Base-by-base conservation (phyloP, 306 rosid species). In the Lagenaria siceraria region DNA sequence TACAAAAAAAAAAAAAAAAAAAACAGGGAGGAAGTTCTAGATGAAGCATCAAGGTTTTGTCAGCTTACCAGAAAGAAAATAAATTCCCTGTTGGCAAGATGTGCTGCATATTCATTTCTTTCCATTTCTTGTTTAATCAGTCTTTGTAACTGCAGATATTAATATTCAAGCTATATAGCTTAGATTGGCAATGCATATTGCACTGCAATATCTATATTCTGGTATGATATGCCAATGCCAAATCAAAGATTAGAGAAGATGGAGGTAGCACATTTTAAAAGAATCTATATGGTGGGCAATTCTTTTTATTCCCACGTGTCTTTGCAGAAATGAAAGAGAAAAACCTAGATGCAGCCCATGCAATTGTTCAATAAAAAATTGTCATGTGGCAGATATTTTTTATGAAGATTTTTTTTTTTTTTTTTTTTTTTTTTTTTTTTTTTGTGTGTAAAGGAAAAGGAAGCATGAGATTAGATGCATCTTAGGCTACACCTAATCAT, bases 41-140 rank as follows among this genome's bases (percentile, higher is more conserved):
- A 77, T 68, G 52, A 33, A 72, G 77, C 31, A 60, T 62, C 43
- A 27, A 81, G 10, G 38, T 71, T 33, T 40, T 10, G 66, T 77
- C 74, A 53, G 77, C 87, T 68, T 78, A 94, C 98, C 98, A 92
- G 55, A 71, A 91, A 75, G 87, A 94, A 94, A 22, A 94, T 84
- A 43, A 91, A 76, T 82, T 91, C 97, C 71, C 76, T 84, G 77
- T 91, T 85, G 64, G 84, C 96, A 69, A 90, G 86, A 68, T 84
- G 62, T 40, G 95, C 83, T 0, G 90, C 88, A 62, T 86, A 82
- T 78, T 85, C 87, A 85, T 85, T 83, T 83, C 82, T 87, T 84
- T 84, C 88, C 97, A 94, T 81, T 84, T 81, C 78, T 76, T 81
- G 81, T 83, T 84, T 91, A 78, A 90, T 86, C 81, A 85, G 74